phyloP scores from a whole-genome alignment of 306 rosid genomes.

The Oxytropis ochrocephala region DNA sequence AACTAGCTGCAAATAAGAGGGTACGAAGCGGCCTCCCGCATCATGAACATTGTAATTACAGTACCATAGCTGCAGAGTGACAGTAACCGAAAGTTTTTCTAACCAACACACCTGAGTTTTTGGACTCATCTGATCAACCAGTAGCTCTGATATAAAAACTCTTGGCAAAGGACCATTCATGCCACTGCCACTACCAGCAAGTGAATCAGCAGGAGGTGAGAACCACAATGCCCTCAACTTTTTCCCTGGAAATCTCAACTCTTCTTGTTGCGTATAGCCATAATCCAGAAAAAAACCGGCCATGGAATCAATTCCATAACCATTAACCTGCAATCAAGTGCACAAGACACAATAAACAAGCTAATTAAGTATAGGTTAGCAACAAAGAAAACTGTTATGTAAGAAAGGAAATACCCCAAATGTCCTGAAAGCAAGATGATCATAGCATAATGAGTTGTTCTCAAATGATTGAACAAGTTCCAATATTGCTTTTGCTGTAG shows the following conservation, averaged over 20 bases:
- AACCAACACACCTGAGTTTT: conserved; percentile 58
- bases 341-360: neutral
- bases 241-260: conserved; percentile 73
- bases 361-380: neutral
- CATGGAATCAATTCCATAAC: conserved; percentile 82
- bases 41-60: neutral
- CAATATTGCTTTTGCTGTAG: conserved; percentile 79
- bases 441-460: conserved; percentile 52
- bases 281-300: conserved; percentile 73
- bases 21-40: neutral
- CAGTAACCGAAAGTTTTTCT: neutral
- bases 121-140: conserved; percentile 82
- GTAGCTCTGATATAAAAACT: conserved; percentile 83
- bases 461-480: conserved; percentile 68
- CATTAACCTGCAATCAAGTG: conserved; percentile 51
- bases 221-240: conserved; percentile 91
- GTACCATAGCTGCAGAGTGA: neutral
- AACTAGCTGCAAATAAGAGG: neutral
- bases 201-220: conserved; percentile 63
- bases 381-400: neutral
- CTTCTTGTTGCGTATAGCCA: conserved; percentile 66
- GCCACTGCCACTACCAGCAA: conserved; percentile 37
- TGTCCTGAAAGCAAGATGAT: conserved; percentile 93
- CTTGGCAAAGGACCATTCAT: conserved; percentile 78
- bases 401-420: conserved; percentile 57